A percentile compares a stretch with the other conserved stretches of the same genome.
Conservation (phyloP, 768 basidiomycete genomes). For the Sarcomyxa edulis region DNA sequence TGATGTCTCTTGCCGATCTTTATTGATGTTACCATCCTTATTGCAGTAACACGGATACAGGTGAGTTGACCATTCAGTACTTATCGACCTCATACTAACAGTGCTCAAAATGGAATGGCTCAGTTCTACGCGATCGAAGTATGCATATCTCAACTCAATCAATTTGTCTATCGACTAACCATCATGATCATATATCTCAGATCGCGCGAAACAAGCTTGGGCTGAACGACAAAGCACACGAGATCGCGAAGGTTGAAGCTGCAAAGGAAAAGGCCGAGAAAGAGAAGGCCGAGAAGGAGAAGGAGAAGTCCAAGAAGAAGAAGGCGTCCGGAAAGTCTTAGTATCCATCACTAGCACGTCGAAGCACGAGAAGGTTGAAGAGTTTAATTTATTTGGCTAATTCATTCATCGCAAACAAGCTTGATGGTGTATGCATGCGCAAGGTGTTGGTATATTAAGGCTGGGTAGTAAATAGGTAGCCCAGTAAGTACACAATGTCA, state of each 20-base stretch:
- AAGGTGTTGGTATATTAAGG: too few species aligned
- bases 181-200: constrained; percentile 28
- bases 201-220: constrained; percentile 90
- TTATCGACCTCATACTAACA: constrained; percentile 9
- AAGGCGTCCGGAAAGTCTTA: too few species aligned
- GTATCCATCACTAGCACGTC: too few species aligned
- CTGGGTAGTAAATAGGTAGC: too few species aligned
- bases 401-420: too few species aligned
- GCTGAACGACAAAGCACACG: constrained; percentile 83
- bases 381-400: too few species aligned
- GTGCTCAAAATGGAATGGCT: background rate
- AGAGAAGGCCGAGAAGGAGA: constrained; percentile 36
- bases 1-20: background rate
- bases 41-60: constrained; percentile 65
- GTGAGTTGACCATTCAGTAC: constrained; percentile 25
- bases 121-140: constrained; percentile 97
- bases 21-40: constrained; percentile 4
- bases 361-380: too few species aligned
- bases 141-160: constrained; percentile 10
- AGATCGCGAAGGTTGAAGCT: constrained; percentile 72
- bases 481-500: too few species aligned
- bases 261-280: constrained; percentile 59
- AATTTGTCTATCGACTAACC: constrained; percentile 1
- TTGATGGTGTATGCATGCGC: too few species aligned
- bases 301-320: too few species aligned